Percentiles rank a stretch among this genome's conserved stretches.
Evolutionary conservation across 2,329 filamentous ascomycete species (phyloP).

Genomic region (Fusarium ambrosium): DNA sequence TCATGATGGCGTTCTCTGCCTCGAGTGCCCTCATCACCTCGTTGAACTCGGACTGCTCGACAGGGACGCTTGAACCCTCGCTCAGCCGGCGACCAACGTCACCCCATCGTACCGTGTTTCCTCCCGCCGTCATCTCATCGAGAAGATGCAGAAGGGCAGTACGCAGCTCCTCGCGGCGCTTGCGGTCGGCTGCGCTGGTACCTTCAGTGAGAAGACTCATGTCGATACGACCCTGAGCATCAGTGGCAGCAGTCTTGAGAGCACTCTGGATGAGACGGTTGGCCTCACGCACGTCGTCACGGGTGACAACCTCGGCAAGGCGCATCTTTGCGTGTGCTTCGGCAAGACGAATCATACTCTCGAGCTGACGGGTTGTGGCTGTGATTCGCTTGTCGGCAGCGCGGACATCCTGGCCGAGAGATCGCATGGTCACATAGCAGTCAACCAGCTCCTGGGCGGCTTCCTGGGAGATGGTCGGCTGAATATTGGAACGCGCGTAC

Average conservation of each 20-base stretch:
- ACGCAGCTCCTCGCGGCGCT: slow-evolving; percentile 87
- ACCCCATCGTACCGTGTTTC: slow-evolving; percentile 78
- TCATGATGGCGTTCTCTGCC: slow-evolving; percentile 84
- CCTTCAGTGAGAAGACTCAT: slow-evolving; percentile 97
- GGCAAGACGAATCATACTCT: slow-evolving; percentile 97
- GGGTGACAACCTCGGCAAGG: slow-evolving; percentile 80
- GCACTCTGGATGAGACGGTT: slow-evolving; percentile 93
- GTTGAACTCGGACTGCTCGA: slow-evolving; percentile 85
- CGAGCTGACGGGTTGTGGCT: slow-evolving; percentile 94
- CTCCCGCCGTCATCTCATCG: slow-evolving; percentile 82
- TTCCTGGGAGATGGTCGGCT: slow-evolving; percentile 83
- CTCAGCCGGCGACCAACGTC: slow-evolving; percentile 81
- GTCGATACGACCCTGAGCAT: slow-evolving; percentile 91
- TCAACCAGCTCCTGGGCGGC: slow-evolving; percentile 88
- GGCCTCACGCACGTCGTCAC: slow-evolving; percentile 87
- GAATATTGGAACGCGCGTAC: slow-evolving; percentile 88
- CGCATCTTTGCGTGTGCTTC: slow-evolving; percentile 99
- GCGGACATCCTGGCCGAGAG: slow-evolving; percentile 88
- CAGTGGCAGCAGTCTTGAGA: slow-evolving; percentile 97
- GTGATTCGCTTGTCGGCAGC: slow-evolving; percentile 96
- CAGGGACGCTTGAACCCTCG: slow-evolving; percentile 77
- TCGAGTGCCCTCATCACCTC: slow-evolving; percentile 86
- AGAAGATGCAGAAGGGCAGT: slow-evolving; percentile 79
- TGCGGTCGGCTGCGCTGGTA: slow-evolving; percentile 88
- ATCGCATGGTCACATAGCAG: slow-evolving; percentile 94